These are phyloP conservation scores for Capsicum baccatum DNA, from an alignment of 257 asterid species.

Conservation along the genomic window DNA sequence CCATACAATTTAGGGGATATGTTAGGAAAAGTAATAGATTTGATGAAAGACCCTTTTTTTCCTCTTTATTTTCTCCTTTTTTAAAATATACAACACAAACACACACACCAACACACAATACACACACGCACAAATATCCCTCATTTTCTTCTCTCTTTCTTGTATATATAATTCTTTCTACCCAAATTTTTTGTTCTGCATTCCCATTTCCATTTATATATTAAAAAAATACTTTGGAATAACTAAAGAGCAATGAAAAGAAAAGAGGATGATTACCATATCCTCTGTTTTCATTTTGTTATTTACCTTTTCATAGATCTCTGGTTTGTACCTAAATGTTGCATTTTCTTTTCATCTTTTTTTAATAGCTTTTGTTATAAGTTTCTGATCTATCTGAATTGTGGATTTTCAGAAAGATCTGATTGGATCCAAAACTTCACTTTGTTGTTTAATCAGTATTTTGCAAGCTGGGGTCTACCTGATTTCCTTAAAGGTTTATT, in stretches of 20 bases:
- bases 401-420: constrained; percentile 63
- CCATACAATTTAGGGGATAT: too few species aligned
- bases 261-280: constrained; percentile 62
- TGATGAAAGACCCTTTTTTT: too few species aligned
- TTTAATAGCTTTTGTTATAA: constrained; percentile 25
- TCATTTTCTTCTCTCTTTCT: not conserved
- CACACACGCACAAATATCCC: constrained; percentile 28
- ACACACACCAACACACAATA: too few species aligned
- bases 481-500: constrained; percentile 61
- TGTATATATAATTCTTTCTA: constrained; percentile 44
- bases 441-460: too few species aligned
- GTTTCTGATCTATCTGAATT: constrained; percentile 62
- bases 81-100: too few species aligned
- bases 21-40: too few species aligned
- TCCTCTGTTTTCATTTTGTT: constrained; percentile 62
- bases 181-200: constrained; percentile 48
- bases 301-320: constrained; percentile 76
- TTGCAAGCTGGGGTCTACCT: constrained; percentile 49
- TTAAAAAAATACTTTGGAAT: constrained; percentile 51
- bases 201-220: constrained; percentile 45
- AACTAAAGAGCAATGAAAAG: constrained; percentile 51
- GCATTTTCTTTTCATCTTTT: constrained; percentile 34
- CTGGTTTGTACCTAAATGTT: constrained; percentile 43
- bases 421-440: constrained; percentile 58
- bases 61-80: too few species aligned